Conservation (phyloP, 208 protist genomes). For the Leishmania aethiopica region DNA sequence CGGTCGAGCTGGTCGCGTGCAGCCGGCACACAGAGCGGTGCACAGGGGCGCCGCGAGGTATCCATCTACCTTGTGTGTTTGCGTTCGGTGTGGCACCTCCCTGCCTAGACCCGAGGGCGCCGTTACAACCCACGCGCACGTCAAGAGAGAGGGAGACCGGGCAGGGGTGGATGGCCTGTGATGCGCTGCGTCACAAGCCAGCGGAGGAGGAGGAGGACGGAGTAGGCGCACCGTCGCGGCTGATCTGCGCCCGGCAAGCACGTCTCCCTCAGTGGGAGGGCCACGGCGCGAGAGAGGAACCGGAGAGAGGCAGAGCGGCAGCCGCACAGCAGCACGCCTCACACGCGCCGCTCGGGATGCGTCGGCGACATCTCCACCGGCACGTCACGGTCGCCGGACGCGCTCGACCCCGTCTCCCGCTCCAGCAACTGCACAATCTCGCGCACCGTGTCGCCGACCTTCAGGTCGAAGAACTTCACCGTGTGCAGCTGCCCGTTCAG, state of each 20-base stretch:
- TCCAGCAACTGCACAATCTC: constrained; percentile 77
- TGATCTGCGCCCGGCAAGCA: background rate
- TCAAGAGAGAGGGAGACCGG: background rate
- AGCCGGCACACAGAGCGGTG: background rate
- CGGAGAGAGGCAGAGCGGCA: background rate
- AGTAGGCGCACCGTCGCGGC: background rate
- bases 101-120: background rate
- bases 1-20: background rate
- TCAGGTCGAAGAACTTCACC: constrained; percentile 87
- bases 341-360: constrained; percentile 83
- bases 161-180: background rate
- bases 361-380: constrained; percentile 59
- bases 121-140: background rate
- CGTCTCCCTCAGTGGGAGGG: background rate
- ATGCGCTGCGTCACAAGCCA: background rate
- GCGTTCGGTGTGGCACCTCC: background rate
- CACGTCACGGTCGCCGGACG: constrained; percentile 55
- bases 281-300: background rate
- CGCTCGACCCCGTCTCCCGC: constrained; percentile 45
- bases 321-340: background rate
- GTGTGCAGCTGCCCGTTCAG: constrained; percentile 86
- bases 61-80: background rate
- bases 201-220: background rate
- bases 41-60: background rate
- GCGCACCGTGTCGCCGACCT: constrained; percentile 80